Evolutionary conservation across 176 grass and related monocot genomes (phyloP), one percentile per base, ranked within the genome.

Genomic region (Miscanthus lutarioriparius): DNA sequence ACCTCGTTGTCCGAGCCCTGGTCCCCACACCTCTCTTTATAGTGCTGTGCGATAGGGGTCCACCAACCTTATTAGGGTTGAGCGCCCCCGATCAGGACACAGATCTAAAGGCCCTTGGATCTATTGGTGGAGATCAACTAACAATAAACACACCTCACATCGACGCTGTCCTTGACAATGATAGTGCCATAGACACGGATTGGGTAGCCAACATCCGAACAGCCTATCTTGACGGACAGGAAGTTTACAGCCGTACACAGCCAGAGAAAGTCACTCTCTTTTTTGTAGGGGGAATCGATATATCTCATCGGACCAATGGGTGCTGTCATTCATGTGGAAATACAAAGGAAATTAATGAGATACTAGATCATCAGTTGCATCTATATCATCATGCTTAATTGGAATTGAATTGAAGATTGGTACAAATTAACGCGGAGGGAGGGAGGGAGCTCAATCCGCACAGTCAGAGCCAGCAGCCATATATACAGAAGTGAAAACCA

Each of bases 261-360:
- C 0, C 0, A 6, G 12, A 1, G 15, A 17, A 3, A 67, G 15
- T 19, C 15, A 0, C 1, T 26, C 26, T 26, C 56, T 0, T 4
- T 27, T 63, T 6, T 7, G 11, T 6, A 27, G n/a, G 40, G 13
- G 33, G 3, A 11, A 10, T 76, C 17, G 10, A 49, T 76, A 14
- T 4, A 15, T 11, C 56, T 64, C 76, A 78, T 78, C 0, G 76
- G 76, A 64, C 76, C 76, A 28, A 78, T 7, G 76, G 12, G 19
- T 10, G 74, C 74, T 76, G 74, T 15, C 17, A 13, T 14, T 33
- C 6, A 17, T 49, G 47, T 13, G 44, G 44, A 47, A 47, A 17
- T 14, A 17, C 7, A 68, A 35, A 68, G 16, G 19, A 38, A 35
- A 35, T 13, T 36, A 36, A 36, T 36, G 25, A 28, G 25, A 10